Base-by-base conservation (phyloP, 371 early-diverging fungal genomes). In the Fennellomyces sp. region DNA sequence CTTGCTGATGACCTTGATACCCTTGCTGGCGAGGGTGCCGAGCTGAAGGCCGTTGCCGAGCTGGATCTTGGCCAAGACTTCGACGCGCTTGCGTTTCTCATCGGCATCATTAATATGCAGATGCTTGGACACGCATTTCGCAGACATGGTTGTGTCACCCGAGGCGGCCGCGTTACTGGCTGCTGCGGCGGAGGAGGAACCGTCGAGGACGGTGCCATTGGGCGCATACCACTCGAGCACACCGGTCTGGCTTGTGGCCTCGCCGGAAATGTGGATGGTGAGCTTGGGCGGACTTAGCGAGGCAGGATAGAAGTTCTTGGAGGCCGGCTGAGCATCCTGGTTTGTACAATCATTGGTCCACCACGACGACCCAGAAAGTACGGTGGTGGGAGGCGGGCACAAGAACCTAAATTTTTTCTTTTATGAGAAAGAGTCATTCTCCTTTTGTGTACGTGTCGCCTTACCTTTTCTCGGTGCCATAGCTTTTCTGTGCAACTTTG, bases 1-100 rank as follows among this genome's bases (percentile, higher is more conserved):
- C 68, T 93, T 93, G 70, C 87, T 87, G 56, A 93, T 93, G n/a
- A 93, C 92, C 65, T 91, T 91, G 65, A 93, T 90, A 5, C 89
- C 85, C 57, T 87, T 88, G 53, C 89, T 88, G 31, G 82, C 78
- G 64, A 92, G 86, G 4, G 85, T 85, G 27, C 88, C 89, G 8
- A 91, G 63, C 55, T 82, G 66, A 29, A 82, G 38, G 53, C 86
- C 86, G 38, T 88, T 76, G 8, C 86, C 83, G 52, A 87, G 81
- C 48, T 81, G 81, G 48, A 93, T 75, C 29, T 88, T 84, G 52
- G 91, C 91, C 25, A 82, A 65, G 10, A 92, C 88, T 42, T 91
- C 83, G 0, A 93, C 91, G 27, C 82, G 81, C 59, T 90, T 92
- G 64, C 90, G 81, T 69, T 92, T 91, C 62, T 89, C 91, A 56